Conservation (phyloP, 1,139 yeast species). For the Meyerozyma sp. region DNA sequence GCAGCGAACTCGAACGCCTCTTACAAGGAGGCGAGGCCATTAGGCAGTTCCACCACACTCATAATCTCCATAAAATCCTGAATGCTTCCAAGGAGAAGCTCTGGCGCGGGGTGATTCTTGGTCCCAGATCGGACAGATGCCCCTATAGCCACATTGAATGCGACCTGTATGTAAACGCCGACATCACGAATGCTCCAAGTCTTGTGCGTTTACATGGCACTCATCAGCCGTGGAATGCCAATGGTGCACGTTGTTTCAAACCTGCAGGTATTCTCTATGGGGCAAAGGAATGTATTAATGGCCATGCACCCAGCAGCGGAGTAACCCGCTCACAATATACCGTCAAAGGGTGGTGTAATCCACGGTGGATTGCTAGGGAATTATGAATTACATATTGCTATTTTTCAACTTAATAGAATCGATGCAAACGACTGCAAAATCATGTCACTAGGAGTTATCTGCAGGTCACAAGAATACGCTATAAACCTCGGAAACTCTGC, state of each 20-base stretch:
- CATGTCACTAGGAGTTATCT: neutral
- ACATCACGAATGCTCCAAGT: neutral
- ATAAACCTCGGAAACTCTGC: too few species aligned
- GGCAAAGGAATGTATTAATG: slow-evolving; percentile 22
- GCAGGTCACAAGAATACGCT: too few species aligned
- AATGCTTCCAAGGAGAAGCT: slow-evolving; percentile 38
- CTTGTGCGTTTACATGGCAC: neutral
- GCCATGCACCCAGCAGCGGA: slow-evolving; percentile 36
- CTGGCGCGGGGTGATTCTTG: slow-evolving; percentile 45
- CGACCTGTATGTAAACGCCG: slow-evolving; percentile 13
- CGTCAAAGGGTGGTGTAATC: slow-evolving; percentile 49
- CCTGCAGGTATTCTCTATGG: slow-evolving; percentile 33
- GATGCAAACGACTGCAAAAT: neutral
- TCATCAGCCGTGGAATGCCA: neutral
- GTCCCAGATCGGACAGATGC: slow-evolving; percentile 37
- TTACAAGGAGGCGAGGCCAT: slow-evolving; percentile 5
- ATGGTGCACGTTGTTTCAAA: slow-evolving; percentile 10
- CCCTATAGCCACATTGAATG: slow-evolving; percentile 22
- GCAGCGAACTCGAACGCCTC: slow-evolving; percentile 15
- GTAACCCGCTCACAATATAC: slow-evolving; percentile 42
- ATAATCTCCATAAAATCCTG: slow-evolving; percentile 30
- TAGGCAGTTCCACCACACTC: slow-evolving; percentile 20
- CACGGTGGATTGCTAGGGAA: slow-evolving; percentile 31
- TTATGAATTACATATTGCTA: neutral
- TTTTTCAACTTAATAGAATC: too few species aligned